These are phyloP conservation scores for Colletotrichum aenigma DNA, from an alignment of 2,329 filamentous ascomycete genomes.

Conservation along the genomic window DNA sequence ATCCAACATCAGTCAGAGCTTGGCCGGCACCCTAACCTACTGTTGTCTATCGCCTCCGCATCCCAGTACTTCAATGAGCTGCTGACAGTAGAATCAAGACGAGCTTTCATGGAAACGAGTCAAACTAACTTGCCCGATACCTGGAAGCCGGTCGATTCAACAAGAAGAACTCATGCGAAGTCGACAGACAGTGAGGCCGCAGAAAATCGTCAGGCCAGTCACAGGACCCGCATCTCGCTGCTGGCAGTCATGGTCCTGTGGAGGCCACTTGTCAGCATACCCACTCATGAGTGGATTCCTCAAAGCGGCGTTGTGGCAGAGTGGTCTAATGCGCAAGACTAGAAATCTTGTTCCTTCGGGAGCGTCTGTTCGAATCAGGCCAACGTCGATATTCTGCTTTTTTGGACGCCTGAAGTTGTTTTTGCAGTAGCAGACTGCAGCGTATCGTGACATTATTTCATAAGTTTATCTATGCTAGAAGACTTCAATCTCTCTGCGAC, in stretches of 20 bases:
- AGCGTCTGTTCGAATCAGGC: slow-evolving; percentile 2
- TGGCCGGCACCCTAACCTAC: background rate
- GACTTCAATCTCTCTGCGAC: background rate
- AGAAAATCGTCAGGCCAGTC: accelerated
- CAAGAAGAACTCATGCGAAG: background rate
- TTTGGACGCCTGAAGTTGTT: background rate
- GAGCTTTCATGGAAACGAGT: background rate
- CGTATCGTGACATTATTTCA: background rate
- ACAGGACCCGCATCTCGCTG: background rate
- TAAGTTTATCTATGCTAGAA: background rate
- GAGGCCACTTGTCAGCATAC: background rate
- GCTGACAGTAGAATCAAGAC: background rate
- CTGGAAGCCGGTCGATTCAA: accelerated
- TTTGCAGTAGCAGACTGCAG: background rate
- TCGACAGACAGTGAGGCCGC: accelerated
- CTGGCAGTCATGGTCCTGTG: background rate
- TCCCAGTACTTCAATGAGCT: background rate
- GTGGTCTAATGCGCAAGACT: slow-evolving; percentile 2
- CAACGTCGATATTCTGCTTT: background rate
- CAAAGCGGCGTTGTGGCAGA: background rate
- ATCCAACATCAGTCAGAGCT: background rate
- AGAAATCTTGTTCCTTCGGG: background rate
- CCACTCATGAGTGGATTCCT: background rate
- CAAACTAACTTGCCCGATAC: background rate
- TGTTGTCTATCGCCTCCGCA: background rate